Base-by-base conservation (phyloP, 306 rosid species). In the Castanospermum australe region DNA sequence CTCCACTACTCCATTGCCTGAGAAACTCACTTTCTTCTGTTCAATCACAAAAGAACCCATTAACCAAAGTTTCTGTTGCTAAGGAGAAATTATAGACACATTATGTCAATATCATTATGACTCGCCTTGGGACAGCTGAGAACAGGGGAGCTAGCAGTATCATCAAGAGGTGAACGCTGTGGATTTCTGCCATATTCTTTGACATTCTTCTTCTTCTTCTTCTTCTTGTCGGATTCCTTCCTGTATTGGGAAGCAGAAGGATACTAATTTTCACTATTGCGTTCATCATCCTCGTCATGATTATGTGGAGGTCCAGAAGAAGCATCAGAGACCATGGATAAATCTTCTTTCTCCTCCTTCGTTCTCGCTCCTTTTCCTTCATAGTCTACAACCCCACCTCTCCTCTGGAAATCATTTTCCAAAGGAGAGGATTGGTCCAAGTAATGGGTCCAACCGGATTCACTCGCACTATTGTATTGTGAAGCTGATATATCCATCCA, bases 401-500 rank as follows among this genome's bases (percentile, higher is more conserved):
- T 85, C 5, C 71, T 62, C 45, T 70, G 68, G 30, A 83, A 74
- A 50, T 85, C 78, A 51, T 63, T 79, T 51, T 83, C 88, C 38
- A 94, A 84, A 79, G 81, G 44, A 56, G 79, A 73, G 12, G 98
- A 88, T 79, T 93, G 92, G 71, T 89, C 94, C 5, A 95, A 85
- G 67, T 95, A 95, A 76, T 71, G 78, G 4, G 99, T 95, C 99
- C 99, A 95, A 69, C 98, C 99, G 5, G 99, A 95, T 85, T 93
- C 98, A 80, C 94, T 82, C 59, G 89, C 90, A 80, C 86, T 84
- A 68, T 85, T 89, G 73, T 80, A 86, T 56, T 84, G 85, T 78
- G 97, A 86, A 79, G 85, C 69, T 45, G 98, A 81, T 73, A 84
- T 84, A 80, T 91, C 88, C 96, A 88, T 91, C 82, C 67, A 66